A percentile compares a stretch with the other conserved stretches of the same genome.
phyloP scores from a whole-genome alignment of 129 eudicot species.

The Pulicaria dysenterica region DNA sequence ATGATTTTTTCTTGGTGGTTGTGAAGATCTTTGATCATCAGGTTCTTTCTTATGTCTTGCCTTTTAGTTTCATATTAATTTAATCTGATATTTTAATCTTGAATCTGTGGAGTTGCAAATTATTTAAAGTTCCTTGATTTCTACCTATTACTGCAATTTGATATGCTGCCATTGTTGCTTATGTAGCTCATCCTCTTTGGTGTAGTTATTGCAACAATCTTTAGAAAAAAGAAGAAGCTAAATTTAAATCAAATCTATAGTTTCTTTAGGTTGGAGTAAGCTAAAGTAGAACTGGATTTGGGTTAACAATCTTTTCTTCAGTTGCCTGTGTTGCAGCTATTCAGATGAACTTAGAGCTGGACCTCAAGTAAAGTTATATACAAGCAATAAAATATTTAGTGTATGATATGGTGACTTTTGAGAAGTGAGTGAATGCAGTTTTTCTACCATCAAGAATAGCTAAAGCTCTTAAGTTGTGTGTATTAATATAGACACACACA shows the following conservation, averaged over 20 bases:
- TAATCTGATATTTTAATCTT: neutral
- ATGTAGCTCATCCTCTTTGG: neutral
- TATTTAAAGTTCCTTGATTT: too few species aligned
- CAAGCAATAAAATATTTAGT: too few species aligned
- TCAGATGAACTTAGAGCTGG: neutral
- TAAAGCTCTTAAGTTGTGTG: neutral
- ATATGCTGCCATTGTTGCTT: conserved; percentile 3
- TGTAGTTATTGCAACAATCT: conserved; percentile 4
- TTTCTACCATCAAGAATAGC: too few species aligned
- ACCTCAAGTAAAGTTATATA: too few species aligned
- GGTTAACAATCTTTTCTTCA: neutral
- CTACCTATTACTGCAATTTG: neutral
- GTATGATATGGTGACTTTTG: too few species aligned
- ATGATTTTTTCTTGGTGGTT: conserved; percentile 96
- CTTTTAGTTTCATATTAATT: too few species aligned
- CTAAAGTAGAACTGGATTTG: neutral
- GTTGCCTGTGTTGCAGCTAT: neutral
- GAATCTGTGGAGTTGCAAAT: too few species aligned
- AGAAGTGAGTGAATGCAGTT: too few species aligned
- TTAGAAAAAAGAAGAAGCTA: neutral
- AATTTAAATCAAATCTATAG: neutral
- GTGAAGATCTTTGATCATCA: conserved; percentile 94
- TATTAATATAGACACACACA: neutral
- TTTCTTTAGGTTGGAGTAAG: neutral
- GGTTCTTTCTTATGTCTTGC: conserved; percentile 40